Percentiles rank a stretch among this genome's conserved stretches.
These are phyloP conservation scores for Suhomyces terraborum DNA, from an alignment of 1,139 yeast species.

Conservation along the genomic window DNA sequence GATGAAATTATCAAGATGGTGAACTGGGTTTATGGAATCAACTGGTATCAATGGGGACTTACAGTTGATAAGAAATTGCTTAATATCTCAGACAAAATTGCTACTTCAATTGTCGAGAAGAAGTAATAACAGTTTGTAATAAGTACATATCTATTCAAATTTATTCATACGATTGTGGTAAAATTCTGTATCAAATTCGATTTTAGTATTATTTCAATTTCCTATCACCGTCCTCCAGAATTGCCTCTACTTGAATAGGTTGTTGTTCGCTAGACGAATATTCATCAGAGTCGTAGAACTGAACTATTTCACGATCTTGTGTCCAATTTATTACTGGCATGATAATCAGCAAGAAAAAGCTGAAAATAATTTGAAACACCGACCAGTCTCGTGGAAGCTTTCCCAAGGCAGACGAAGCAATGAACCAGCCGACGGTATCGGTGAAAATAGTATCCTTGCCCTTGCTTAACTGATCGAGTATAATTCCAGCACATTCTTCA, in stretches of 20 bases:
- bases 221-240: not conserved
- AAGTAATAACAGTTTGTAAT: conserved; percentile 12
- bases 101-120: conserved; percentile 26
- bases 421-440: conserved; percentile 82
- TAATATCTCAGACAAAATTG: conserved; percentile 36
- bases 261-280: not conserved
- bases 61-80: conserved; percentile 38
- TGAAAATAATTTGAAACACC: conserved; percentile 50
- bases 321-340: conserved; percentile 64
- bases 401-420: conserved; percentile 71
- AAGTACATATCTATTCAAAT: no score
- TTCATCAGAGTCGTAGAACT: not conserved
- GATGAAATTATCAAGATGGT: conserved; percentile 68
- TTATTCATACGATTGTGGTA: conserved; percentile 29
- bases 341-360: conserved; percentile 56
- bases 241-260: not conserved
- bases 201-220: no score
- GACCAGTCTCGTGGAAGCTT: conserved; percentile 66
- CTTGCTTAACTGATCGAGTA: conserved; percentile 55
- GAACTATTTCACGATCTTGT: conserved; percentile 55
- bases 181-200: no score
- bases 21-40: conserved; percentile 62
- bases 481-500: conserved; percentile 62
- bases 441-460: conserved; percentile 82
- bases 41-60: conserved; percentile 49